Evolutionary conservation across 768 basidiomycete genomes (phyloP).

Genomic region (Tylopilus balloui): DNA sequence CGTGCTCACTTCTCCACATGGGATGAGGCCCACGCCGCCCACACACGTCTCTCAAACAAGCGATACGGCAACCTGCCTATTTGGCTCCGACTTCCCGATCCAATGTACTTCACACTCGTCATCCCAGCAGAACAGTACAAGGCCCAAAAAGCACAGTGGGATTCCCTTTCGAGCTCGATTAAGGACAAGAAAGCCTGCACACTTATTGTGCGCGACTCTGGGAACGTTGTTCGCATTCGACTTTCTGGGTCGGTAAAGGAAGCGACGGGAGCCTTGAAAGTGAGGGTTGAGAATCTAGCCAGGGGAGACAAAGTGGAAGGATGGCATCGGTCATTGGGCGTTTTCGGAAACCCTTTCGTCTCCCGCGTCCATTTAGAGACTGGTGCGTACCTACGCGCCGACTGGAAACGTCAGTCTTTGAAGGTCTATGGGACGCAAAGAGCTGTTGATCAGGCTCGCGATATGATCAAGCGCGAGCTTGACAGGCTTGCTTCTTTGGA

Average conservation of each 20-base stretch:
- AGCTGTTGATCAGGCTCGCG: slow-evolving; percentile 39
- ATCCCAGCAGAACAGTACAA: slow-evolving; percentile 47
- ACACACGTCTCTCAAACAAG: slow-evolving; percentile 33
- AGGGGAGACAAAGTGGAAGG: slow-evolving; percentile 45
- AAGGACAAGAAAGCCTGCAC: slow-evolving; percentile 36
- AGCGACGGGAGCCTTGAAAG: slow-evolving; percentile 53
- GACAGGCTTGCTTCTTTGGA: slow-evolving; percentile 44
- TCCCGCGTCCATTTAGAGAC: slow-evolving; percentile 32
- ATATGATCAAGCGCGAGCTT: slow-evolving; percentile 45
- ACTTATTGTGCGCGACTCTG: slow-evolving; percentile 28
- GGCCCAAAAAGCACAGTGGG: slow-evolving; percentile 49
- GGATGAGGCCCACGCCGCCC: slow-evolving; percentile 43
- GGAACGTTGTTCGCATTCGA: slow-evolving; percentile 35
- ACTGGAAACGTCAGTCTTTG: slow-evolving; percentile 43
- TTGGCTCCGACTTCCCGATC: slow-evolving; percentile 42
- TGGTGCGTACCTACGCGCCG: slow-evolving; percentile 41
- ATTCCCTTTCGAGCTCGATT: slow-evolving; percentile 35
- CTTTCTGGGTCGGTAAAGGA: slow-evolving; percentile 51
- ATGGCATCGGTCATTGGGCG: slow-evolving; percentile 47
- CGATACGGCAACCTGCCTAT: slow-evolving; percentile 33
- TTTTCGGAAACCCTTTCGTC: slow-evolving; percentile 31
- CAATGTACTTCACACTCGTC: slow-evolving; percentile 47
- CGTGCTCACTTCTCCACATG: slow-evolving; percentile 46
- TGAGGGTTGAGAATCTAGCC: slow-evolving; percentile 52
- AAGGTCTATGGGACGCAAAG: slow-evolving; percentile 43